Evolutionary conservation across 73 alveolate genomes (phyloP).

Genomic region (Tetrahymena elliotti): DNA sequence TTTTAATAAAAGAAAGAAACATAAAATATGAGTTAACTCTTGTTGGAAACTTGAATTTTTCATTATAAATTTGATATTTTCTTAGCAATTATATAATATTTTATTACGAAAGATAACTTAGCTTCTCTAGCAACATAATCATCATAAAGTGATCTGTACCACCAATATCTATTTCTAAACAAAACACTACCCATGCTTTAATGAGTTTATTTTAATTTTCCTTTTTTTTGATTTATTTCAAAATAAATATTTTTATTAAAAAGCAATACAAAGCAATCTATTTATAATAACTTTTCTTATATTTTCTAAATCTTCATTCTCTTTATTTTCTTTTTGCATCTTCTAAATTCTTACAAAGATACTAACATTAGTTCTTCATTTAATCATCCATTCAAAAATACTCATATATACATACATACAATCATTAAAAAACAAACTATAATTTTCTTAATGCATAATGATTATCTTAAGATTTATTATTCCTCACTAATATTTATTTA

Average conservation of each 20-base stretch:
- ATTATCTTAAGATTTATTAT: no score
- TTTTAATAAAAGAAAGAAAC: not conserved
- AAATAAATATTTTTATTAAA: not conserved
- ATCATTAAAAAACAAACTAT: not conserved
- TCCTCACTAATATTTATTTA: no score
- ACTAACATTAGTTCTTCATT: not conserved
- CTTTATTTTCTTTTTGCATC: not conserved
- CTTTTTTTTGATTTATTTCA: not conserved
- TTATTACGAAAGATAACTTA: slow-evolving; percentile 18
- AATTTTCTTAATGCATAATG: no score
- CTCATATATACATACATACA: not conserved
- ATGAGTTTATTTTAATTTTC: not conserved
- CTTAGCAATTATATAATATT: not conserved
- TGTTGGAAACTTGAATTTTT: not conserved
- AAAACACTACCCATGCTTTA: not conserved
- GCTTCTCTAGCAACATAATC: slow-evolving; percentile 47
- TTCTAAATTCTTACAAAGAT: not conserved
- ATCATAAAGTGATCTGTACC: slow-evolving; percentile 47
- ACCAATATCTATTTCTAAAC: slow-evolving; percentile 45
- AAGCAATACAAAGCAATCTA: not conserved
- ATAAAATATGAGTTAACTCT: not conserved
- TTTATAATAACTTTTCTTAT: not conserved
- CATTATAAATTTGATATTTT: not conserved
- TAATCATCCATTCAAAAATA: not conserved
- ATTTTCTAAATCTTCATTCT: not conserved